These are phyloP conservation scores for Sanghuangporus weigelae DNA, from an alignment of 1,284 basidiomycete species.

Conservation along the genomic window DNA sequence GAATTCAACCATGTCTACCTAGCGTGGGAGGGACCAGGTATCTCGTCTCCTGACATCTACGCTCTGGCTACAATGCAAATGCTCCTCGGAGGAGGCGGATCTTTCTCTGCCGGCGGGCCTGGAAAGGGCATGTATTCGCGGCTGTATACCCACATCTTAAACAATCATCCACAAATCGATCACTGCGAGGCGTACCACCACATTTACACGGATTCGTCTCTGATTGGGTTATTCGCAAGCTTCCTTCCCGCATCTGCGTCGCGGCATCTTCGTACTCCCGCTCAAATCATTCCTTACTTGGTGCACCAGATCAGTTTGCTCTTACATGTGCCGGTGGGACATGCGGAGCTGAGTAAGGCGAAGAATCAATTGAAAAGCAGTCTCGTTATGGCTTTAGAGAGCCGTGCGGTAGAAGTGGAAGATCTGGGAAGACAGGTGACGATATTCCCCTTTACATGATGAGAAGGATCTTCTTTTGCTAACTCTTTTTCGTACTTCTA, in stretches of 20 bases:
- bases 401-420: slow-evolving; percentile 85
- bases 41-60: slow-evolving; percentile 93
- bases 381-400: slow-evolving; percentile 95
- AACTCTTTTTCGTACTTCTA: slow-evolving; percentile 2
- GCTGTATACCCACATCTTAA: slow-evolving; percentile 95
- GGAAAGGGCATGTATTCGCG: slow-evolving; percentile 99
- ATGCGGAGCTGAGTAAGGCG: slow-evolving; percentile 75
- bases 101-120: slow-evolving; percentile 94
- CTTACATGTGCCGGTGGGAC: slow-evolving; percentile 60
- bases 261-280: slow-evolving; percentile 53
- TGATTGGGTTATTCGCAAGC: slow-evolving; percentile 92
- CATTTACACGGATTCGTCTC: slow-evolving; percentile 91
- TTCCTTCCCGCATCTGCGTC: slow-evolving; percentile 70
- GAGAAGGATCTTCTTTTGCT: not conserved
- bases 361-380: slow-evolving; percentile 96
- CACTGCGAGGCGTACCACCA: slow-evolving; percentile 98
- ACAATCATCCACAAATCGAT: slow-evolving; percentile 91
- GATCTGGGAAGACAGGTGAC: slow-evolving; percentile 78
- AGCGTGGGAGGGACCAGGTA: slow-evolving; percentile 88
- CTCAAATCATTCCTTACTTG: slow-evolving; percentile 79
- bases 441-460: not conserved
- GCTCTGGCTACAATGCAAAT: slow-evolving; percentile 93
- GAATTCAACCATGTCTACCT: slow-evolving; percentile 95
- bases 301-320: slow-evolving; percentile 79
- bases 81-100: slow-evolving; percentile 91